Percentiles rank a stretch among this genome's conserved stretches.
Evolutionary conservation across 257 asterid genomes (phyloP).

Genomic region (Dorcoceras hygrometricum): DNA sequence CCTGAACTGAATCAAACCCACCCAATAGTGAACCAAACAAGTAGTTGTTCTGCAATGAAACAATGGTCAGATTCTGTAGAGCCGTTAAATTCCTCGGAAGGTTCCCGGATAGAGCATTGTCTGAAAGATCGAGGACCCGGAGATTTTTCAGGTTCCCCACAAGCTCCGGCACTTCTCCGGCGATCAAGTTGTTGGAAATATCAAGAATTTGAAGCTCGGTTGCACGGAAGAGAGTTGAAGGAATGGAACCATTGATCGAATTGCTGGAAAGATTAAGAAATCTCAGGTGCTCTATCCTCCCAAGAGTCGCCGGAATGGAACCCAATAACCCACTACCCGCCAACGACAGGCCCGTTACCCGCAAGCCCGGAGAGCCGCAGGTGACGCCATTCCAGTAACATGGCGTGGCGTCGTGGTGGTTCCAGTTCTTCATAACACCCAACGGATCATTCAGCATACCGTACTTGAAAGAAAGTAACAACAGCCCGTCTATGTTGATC

Average conservation of each 20-base stretch:
- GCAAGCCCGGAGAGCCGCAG: neutral
- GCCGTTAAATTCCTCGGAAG: constrained; percentile 41
- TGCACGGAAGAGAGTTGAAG: constrained; percentile 24
- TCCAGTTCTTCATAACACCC: constrained; percentile 1
- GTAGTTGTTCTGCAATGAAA: constrained; percentile 44
- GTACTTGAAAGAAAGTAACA: neutral
- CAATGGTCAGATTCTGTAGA: constrained; percentile 19
- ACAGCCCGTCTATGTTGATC: neutral
- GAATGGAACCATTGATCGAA: constrained; percentile 46
- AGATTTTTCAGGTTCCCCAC: constrained; percentile 46
- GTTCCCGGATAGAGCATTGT: constrained; percentile 61
- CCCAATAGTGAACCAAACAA: constrained; percentile 33
- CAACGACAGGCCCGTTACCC: neutral
- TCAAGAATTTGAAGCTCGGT: constrained; percentile 37
- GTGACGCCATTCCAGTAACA: neutral
- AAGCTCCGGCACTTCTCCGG: constrained; percentile 34
- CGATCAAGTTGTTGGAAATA: constrained; percentile 42
- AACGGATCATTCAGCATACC: neutral
- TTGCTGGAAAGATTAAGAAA: constrained; percentile 39
- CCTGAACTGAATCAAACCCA: constrained; percentile 33
- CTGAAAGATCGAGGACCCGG: constrained; percentile 64
- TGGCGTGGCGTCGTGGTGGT: neutral
- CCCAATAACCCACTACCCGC: neutral
- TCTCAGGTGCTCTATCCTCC: constrained; percentile 34
- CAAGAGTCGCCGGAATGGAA: constrained; percentile 34